Evolutionary conservation across 2,329 filamentous ascomycete species (phyloP).

Genomic region (Plenodomus biglobosus): DNA sequence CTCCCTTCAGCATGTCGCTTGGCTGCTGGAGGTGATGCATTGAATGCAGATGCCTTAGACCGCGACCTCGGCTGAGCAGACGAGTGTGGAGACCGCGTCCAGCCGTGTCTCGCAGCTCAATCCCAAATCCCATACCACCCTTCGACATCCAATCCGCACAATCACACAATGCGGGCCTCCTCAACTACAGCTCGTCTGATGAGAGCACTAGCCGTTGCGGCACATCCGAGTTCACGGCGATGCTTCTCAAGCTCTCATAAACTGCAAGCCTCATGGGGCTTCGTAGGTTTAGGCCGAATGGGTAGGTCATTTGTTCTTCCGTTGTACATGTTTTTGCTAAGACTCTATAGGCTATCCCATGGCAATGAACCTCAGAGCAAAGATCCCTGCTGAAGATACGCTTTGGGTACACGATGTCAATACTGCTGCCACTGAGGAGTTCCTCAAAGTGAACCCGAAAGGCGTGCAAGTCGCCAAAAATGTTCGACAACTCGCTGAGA

Average conservation of each 20-base stretch:
- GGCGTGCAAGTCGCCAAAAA: slow-evolving; percentile 59
- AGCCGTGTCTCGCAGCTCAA: slow-evolving; percentile 28
- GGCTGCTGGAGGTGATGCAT: slow-evolving; percentile 3
- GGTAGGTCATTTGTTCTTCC: slow-evolving; percentile 38
- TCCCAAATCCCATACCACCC: slow-evolving; percentile 18
- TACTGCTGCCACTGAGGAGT: slow-evolving; percentile 56
- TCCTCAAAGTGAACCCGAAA: slow-evolving; percentile 58
- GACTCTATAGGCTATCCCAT: slow-evolving; percentile 64
- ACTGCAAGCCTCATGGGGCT: slow-evolving; percentile 52
- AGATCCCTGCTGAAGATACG: slow-evolving; percentile 63
- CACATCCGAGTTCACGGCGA: slow-evolving; percentile 35
- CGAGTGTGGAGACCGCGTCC: slow-evolving; percentile 35
- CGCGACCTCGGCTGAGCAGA: slow-evolving; percentile 39
- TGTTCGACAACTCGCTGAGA: slow-evolving; percentile 65
- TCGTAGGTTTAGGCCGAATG: slow-evolving; percentile 55
- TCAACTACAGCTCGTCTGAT: slow-evolving; percentile 34
- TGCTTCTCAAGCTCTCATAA: slow-evolving; percentile 49
- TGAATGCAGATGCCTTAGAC: slow-evolving; percentile 12
- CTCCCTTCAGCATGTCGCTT: slow-evolving; percentile 3
- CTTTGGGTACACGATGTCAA: slow-evolving; percentile 69
- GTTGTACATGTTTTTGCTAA: slow-evolving; percentile 17
- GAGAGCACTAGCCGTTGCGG: slow-evolving; percentile 19
- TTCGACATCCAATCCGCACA: slow-evolving; percentile 16
- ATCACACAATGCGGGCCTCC: slow-evolving; percentile 32
- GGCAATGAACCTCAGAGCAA: slow-evolving; percentile 69